Conservation (phyloP, 129 eudicot genomes). For the Smallanthus sonchifolius region DNA sequence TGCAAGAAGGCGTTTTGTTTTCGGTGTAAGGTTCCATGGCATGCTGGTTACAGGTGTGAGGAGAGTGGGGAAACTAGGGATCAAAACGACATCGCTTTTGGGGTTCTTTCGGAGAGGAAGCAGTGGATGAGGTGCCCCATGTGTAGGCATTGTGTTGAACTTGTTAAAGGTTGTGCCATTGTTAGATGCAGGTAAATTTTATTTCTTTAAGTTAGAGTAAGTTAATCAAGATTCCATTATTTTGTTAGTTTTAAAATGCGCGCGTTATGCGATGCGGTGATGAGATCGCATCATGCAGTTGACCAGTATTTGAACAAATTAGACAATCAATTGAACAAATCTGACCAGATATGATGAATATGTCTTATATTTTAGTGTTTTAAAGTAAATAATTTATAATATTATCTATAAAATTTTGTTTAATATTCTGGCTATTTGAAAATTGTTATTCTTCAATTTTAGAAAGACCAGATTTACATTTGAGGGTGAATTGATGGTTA, state of each 20-base stretch:
- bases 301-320: no score
- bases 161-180: constrained; percentile 49
- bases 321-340: no score
- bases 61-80: constrained; percentile 62
- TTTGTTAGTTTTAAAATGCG: neutral
- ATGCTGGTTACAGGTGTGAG: constrained; percentile 66
- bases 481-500: constrained; percentile 24
- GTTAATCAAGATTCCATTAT: neutral
- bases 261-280: no score
- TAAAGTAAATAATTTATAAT: no score
- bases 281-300: no score
- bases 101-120: constrained; percentile 51
- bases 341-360: no score
- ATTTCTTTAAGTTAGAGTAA: neutral
- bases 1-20: constrained; percentile 58
- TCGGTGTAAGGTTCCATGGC: constrained; percentile 53
- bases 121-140: constrained; percentile 71
- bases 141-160: constrained; percentile 62
- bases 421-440: neutral
- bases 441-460: neutral
- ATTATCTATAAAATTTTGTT: neutral
- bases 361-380: no score
- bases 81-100: constrained; percentile 56
- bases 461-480: neutral
- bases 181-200: constrained; percentile 18